Conservation (phyloP, 2,329 filamentous ascomycete genomes). For the Botryotinia calthae region DNA sequence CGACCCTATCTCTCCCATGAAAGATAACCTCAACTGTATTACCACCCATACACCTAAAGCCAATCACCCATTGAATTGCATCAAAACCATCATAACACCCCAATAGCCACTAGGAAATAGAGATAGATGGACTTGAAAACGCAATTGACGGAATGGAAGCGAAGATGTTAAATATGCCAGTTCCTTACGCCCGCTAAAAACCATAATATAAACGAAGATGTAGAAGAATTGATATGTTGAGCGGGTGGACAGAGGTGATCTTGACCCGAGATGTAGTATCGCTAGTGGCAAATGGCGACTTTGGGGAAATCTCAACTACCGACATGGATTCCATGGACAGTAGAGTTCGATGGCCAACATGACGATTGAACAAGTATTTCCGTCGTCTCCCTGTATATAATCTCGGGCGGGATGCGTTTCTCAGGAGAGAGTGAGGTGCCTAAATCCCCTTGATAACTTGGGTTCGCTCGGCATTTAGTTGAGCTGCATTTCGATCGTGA, state of each 20-base stretch:
- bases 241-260: not conserved
- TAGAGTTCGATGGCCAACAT: not conserved
- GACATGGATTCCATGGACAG: not conserved
- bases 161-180: conserved; percentile 6
- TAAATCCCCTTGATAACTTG: conserved; percentile 91
- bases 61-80: conserved; percentile 1
- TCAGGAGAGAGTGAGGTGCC: not conserved
- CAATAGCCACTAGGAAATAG: not conserved
- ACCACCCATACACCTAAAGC: conserved; percentile 1
- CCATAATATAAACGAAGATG: not conserved
- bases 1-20: conserved; percentile 9
- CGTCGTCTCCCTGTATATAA: not conserved
- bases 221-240: not conserved
- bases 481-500: conserved; percentile 88
- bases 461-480: conserved; percentile 88
- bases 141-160: not conserved
- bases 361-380: not conserved
- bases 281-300: not conserved
- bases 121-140: conserved; percentile 9
- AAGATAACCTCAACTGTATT: conserved; percentile 15
- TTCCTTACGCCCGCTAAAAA: conserved; percentile 16
- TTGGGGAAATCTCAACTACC: not conserved
- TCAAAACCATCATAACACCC: conserved; percentile 6
- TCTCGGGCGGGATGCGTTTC: not conserved
- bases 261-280: not conserved